phyloP scores from a whole-genome alignment of 2,329 filamentous ascomycete species.

The Botrytis sinoallii region DNA sequence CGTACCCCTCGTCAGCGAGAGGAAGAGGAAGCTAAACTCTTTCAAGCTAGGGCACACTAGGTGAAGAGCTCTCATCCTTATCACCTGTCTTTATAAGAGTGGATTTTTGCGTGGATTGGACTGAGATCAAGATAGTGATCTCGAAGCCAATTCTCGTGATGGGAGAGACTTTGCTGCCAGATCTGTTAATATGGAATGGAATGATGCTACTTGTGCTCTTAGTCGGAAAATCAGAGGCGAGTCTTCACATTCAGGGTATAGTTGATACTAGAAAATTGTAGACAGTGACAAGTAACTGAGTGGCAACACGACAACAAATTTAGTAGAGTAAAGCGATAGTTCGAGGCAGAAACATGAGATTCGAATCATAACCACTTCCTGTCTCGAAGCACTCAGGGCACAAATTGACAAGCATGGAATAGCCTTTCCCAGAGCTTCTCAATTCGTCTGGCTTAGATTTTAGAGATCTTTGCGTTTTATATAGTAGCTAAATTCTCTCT shows the following conservation, averaged over 20 bases:
- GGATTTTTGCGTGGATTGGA: not conserved
- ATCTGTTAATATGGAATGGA: not conserved
- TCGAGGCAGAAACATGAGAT: not conserved
- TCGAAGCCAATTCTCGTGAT: not conserved
- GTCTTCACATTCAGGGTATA: not conserved
- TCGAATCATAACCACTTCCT: too few species aligned
- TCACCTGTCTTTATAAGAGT: not conserved
- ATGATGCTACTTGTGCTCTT: not conserved
- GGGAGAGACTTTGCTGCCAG: not conserved
- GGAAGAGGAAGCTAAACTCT: not conserved
- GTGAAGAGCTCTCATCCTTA: accelerated
- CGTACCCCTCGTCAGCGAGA: not conserved
- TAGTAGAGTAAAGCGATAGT: not conserved
- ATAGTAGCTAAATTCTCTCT: not conserved
- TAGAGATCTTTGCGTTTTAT: not conserved
- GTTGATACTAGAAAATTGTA: not conserved
- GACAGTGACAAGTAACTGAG: not conserved
- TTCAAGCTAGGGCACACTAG: not conserved
- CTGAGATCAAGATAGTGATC: not conserved
- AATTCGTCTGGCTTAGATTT: too few species aligned
- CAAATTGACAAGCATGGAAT: too few species aligned
- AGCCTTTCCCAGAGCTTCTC: too few species aligned
- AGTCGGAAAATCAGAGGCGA: not conserved
- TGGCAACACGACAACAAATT: not conserved
- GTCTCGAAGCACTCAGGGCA: too few species aligned